Evolutionary conservation across 345 rosid genomes (phyloP), one percentile per base, ranked within the genome.

Genomic region (Gossypium mustelinum): DNA sequence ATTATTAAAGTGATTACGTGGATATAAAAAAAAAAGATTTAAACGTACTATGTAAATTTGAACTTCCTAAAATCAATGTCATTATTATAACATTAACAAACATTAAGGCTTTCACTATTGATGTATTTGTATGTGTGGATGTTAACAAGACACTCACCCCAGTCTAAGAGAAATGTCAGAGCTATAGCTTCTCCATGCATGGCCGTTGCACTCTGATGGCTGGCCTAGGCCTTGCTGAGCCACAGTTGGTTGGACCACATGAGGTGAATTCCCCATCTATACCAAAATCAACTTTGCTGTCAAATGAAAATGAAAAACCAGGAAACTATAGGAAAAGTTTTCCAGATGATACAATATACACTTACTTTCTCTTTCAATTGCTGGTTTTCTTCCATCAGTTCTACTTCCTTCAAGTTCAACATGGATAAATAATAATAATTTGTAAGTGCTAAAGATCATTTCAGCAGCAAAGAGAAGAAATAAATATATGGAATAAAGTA

Each of bases 371-470:
- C 58, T 73, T 74, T 80, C 77, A 85, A 73, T 18, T 54, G 59
- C 78, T 67, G 59, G 69, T 82, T 85, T 70, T 78, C 82, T 70
- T 80, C 82, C 70, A 18, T 59, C 44, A 85, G 52, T 52, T 71
- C 34, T 2, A n/a, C 73, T 74, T 12, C 81, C 87, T 85, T 78
- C 72, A 77, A 18, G 59, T 70, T 14, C 70, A 39, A 41, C 45
- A 72, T 68, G 22, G 56, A 44, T 18, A 2, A 34, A 48, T 5
- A 34, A 34, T 34, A 11, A 41, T 9, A 9, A 56, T 20, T 56
- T 56, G 20, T 20, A 20, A 56, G 60, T 9, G 18, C 59, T 55
- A 17, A 55, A 34, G 7, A 34, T 34, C 41, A 34, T 34, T 34
- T 34, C 41, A 34, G 7, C 41, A 34, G 41, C 41, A 34, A 34